phyloP scores from a whole-genome alignment of 2,329 filamentous ascomycete species.

The Neopestalotiopsis sp. region DNA sequence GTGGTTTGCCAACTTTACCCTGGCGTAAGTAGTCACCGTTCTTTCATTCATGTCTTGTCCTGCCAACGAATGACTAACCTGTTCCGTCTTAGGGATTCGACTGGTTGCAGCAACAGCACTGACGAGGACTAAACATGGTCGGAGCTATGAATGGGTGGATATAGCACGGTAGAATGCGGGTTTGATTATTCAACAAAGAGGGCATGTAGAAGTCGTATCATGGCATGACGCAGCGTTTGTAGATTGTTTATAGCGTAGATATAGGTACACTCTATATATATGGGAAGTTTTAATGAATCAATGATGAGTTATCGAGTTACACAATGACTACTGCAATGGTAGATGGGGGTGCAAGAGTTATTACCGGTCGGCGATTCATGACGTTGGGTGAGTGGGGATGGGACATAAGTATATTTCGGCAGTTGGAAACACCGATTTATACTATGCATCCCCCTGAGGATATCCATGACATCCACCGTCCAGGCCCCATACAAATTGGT shows the following conservation, averaged over 20 bases:
- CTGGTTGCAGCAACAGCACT: not conserved
- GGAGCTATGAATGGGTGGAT: not conserved
- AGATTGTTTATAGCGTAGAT: conserved; percentile 3
- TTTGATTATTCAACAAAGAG: not conserved
- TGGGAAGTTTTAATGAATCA: not conserved
- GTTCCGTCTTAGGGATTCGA: not conserved
- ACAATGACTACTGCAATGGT: too few relatives aligned
- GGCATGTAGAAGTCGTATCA: not conserved
- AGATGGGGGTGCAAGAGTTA: too few relatives aligned
- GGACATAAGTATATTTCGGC: too few relatives aligned
- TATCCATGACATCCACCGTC: too few relatives aligned
- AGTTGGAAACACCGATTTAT: too few relatives aligned
- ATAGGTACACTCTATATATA: conserved; percentile 3
- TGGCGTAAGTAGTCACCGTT: not conserved
- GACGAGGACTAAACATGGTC: not conserved
- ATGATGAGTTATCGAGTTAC: not conserved
- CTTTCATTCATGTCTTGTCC: not conserved
- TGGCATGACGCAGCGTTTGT: not conserved
- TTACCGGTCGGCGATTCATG: too few relatives aligned
- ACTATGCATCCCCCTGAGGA: too few relatives aligned
- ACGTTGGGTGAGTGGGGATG: too few relatives aligned
- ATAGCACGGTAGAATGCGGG: not conserved
- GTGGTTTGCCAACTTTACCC: conserved; percentile 12
- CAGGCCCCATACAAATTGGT: too few relatives aligned
- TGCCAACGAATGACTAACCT: not conserved